Base-by-base conservation (phyloP, 805 yeast genomes). In the Pichia californica region DNA sequence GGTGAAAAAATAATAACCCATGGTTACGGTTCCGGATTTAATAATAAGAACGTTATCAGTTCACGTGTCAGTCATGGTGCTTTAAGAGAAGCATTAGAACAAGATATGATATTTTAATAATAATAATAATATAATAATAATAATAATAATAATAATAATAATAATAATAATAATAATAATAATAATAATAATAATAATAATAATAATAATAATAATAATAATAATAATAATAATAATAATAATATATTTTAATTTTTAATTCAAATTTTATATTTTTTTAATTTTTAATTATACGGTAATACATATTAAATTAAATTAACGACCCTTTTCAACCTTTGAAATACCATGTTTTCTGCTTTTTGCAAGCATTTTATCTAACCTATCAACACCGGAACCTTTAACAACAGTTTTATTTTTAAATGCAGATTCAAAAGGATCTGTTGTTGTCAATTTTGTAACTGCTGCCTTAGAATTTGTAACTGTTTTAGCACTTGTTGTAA, bases 1-100 rank as follows among this genome's bases (percentile, higher is more conserved):
- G 68, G 68, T 30, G 62, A 68, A 5, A 59, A 56, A 42, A 62
- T 66, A 7, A 58, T 72, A 18, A 59, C 64, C 19, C 77, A 74
- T 50, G 78, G 78, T 0, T 62, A 62, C 19, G 62, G 65, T 4
- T 65, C 73, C 1, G 57, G 55, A 5, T 60, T 67, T 45, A 61
- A 61, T 40, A 50, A 61, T 40, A 50, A 53, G 16, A 59, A 53
- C 7, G 67, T 63, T 18, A 38, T 59, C n/a, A 57, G 57, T 33
- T 59, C 70, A 11, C 61, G 69, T 36, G 66, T 74, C 25, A 73
- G 76, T 46, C 74, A 67, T 50, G 63, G 67, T n/a, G 71, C 76
- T 1, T 53, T 74, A 16, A 55, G 66, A 44, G 78, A 74, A 31
- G 79, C 79, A 3, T 56, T 74, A 26, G 54, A 56, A 36, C 46